Evolutionary conservation across 2,329 filamentous ascomycete species (phyloP).

Genomic region (Aureobasidium sp.): DNA sequence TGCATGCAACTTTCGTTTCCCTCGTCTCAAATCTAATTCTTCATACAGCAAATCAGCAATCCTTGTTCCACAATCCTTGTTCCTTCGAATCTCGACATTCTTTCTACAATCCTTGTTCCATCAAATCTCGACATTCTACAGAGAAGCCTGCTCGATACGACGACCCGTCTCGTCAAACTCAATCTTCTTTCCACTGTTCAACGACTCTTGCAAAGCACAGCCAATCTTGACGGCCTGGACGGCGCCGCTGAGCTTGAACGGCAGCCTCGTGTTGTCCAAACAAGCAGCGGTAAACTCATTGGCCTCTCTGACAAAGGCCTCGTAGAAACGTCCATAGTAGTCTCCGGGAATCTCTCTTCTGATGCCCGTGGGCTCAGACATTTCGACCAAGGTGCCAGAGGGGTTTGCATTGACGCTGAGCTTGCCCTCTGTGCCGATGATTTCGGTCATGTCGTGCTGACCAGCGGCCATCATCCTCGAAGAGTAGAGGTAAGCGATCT

Average conservation of each 20-base stretch:
- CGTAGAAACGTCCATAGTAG: constrained; percentile 57
- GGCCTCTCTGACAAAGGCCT: constrained; percentile 57
- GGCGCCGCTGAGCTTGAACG: constrained; percentile 51
- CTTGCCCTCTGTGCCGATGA: constrained; percentile 61
- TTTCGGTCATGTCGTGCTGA: constrained; percentile 60
- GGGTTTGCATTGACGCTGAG: constrained; percentile 55
- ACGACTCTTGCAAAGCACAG: constrained; percentile 40
- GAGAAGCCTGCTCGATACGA: constrained; percentile 31
- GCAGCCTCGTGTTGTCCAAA: constrained; percentile 49
- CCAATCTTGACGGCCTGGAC: constrained; percentile 57
- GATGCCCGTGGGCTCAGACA: constrained; percentile 49
- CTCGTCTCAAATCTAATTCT: too few species aligned
- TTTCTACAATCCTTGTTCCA: too few species aligned
- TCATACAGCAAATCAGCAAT: too few species aligned
- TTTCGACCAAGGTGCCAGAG: constrained; percentile 47
- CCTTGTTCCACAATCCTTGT: too few species aligned
- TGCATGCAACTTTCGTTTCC: too few species aligned
- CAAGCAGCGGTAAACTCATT: constrained; percentile 56
- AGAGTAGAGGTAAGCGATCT: constrained; percentile 58
- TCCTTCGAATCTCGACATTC: too few species aligned
- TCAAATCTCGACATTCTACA: too few species aligned
- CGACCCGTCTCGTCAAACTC: constrained; percentile 51
- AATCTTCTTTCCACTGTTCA: constrained; percentile 41
- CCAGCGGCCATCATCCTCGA: constrained; percentile 62
- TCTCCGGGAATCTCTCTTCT: constrained; percentile 53